Percentiles rank a stretch among this genome's conserved stretches.
Conservation (phyloP, 257 asterid genomes). For the Ophiorrhiza pumila region DNA sequence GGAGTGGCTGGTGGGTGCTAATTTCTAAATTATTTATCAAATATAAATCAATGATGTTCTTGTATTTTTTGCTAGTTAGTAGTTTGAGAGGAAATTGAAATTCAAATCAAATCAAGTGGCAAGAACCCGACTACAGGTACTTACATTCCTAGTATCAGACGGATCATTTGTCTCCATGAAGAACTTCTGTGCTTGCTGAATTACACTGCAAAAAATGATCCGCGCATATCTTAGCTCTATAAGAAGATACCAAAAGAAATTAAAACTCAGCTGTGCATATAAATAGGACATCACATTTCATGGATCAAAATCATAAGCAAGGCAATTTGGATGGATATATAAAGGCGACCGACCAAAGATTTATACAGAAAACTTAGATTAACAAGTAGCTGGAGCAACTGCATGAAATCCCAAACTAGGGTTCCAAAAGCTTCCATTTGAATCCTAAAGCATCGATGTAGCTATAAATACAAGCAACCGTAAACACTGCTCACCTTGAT, state of each 20-base stretch:
- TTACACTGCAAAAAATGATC: conserved; percentile 56
- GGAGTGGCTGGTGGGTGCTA: background rate
- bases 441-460: background rate
- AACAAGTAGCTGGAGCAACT: background rate
- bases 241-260: background rate
- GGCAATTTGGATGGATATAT: background rate
- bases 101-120: conserved; percentile 16
- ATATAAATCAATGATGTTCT: background rate
- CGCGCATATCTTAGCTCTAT: conserved; percentile 17
- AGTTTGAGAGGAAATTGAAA: background rate
- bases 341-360: background rate
- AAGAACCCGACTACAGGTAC: conserved; percentile 29
- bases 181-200: conserved; percentile 82
- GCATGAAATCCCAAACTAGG: background rate
- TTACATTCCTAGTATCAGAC: conserved; percentile 77
- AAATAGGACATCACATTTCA: conserved; percentile 8
- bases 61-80: background rate
- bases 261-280: conserved; percentile 1
- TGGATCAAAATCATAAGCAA: background rate
- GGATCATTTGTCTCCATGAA: conserved; percentile 72
- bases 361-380: background rate
- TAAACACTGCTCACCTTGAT: conserved; percentile 52
- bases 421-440: background rate
- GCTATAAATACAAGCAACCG: background rate
- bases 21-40: background rate